Conservation (phyloP, 805 yeast species). For the Barnettozyma sucrosica region DNA sequence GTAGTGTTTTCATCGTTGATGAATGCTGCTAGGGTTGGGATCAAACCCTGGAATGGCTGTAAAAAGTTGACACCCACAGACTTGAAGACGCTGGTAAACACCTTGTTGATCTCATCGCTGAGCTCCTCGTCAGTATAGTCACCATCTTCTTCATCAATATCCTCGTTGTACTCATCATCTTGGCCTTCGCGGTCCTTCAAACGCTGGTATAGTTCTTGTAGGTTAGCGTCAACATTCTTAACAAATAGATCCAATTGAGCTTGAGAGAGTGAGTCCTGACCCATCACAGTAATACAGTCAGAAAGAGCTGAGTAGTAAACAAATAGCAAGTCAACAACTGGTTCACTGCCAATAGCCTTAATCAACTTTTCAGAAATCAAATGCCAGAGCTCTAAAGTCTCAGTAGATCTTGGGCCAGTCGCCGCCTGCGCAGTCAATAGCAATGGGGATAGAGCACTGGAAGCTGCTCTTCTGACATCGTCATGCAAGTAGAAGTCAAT, state of each 20-base stretch:
- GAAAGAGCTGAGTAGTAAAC: slow-evolving; percentile 70
- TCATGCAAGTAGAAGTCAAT: slow-evolving; percentile 88
- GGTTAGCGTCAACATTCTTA: slow-evolving; percentile 50
- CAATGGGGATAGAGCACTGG: slow-evolving; percentile 74
- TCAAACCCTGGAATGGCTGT: slow-evolving; percentile 55
- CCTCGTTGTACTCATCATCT: slow-evolving; percentile 87
- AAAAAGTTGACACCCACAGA: slow-evolving; percentile 52
- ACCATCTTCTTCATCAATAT: slow-evolving; percentile 74
- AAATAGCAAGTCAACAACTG: slow-evolving; percentile 75
- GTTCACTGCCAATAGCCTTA: slow-evolving; percentile 66
- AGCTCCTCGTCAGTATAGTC: slow-evolving; percentile 87
- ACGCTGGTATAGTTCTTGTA: slow-evolving; percentile 65
- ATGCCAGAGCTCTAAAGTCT: slow-evolving; percentile 66
- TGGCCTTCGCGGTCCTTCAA: slow-evolving; percentile 65
- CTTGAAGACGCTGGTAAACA: slow-evolving; percentile 65
- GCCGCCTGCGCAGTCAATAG: slow-evolving; percentile 53
- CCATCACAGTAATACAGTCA: slow-evolving; percentile 60
- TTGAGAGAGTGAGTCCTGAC: slow-evolving; percentile 51
- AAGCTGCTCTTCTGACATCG: slow-evolving; percentile 90
- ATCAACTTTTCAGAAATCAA: slow-evolving; percentile 62
- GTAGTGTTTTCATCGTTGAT: slow-evolving; percentile 63
- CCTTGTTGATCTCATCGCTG: slow-evolving; percentile 77
- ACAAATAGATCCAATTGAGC: slow-evolving; percentile 53
- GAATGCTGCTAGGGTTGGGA: slow-evolving; percentile 57
- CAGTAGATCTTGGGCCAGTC: slow-evolving; percentile 45